These are phyloP conservation scores for Aspergillus quadrilineatus DNA, from an alignment of 2,329 filamentous ascomycete genomes.

Conservation along the genomic window DNA sequence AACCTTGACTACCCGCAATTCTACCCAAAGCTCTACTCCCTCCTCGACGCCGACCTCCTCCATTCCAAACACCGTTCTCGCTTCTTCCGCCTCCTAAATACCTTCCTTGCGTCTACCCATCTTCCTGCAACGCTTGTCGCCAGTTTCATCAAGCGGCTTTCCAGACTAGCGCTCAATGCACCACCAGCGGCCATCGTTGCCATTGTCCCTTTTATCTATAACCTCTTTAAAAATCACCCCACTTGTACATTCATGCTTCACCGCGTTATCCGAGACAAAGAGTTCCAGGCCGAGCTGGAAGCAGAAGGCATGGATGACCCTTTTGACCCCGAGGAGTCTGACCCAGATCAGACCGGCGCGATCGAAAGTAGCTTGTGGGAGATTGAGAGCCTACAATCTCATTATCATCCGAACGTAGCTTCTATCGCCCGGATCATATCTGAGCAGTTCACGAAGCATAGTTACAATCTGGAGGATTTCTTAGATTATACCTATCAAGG, in stretches of 20 bases:
- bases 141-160: slow-evolving; percentile 93
- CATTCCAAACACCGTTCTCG: slow-evolving; percentile 92
- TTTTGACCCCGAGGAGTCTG: slow-evolving; percentile 70
- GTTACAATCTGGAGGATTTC: slow-evolving; percentile 96
- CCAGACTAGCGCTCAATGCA: slow-evolving; percentile 78
- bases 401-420: slow-evolving; percentile 96
- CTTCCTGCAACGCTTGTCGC: slow-evolving; percentile 86
- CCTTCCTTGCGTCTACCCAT: slow-evolving; percentile 87
- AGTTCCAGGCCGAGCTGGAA: slow-evolving; percentile 60
- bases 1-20: slow-evolving; percentile 97
- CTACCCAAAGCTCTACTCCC: slow-evolving; percentile 88
- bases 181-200: slow-evolving; percentile 87
- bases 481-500: slow-evolving; percentile 81
- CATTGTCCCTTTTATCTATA: slow-evolving; percentile 92
- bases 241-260: slow-evolving; percentile 96
- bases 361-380: slow-evolving; percentile 97
- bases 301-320: slow-evolving; percentile 68
- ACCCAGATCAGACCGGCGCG: slow-evolving; percentile 81
- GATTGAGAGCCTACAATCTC: slow-evolving; percentile 81
- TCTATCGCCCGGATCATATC: slow-evolving; percentile 90
- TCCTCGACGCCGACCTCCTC: slow-evolving; percentile 79
- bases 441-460: slow-evolving; percentile 94
- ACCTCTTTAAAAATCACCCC: slow-evolving; percentile 85
- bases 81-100: slow-evolving; percentile 89
- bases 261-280: slow-evolving; percentile 62